Evolutionary conservation across 371 early-diverging fungal species (phyloP).

Genomic region (Mortierella sp.): DNA sequence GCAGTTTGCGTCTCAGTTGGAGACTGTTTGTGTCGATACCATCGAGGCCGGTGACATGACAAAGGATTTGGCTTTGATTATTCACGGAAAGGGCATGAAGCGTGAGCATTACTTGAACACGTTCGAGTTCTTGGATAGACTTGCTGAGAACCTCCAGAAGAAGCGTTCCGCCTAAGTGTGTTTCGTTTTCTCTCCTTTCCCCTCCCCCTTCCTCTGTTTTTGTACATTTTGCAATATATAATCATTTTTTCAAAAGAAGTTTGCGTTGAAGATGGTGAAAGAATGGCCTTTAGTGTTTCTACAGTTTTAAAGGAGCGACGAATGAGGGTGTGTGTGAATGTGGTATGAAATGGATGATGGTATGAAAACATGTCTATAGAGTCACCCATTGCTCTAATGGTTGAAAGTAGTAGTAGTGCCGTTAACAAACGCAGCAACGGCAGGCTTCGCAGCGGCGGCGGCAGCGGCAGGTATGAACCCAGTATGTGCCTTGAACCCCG

Average conservation of each 20-base stretch:
- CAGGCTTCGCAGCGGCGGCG: not conserved
- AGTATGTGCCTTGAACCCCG: constrained; percentile 38
- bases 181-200: not conserved
- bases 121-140: constrained; percentile 80
- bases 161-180: constrained; percentile 54
- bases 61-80: constrained; percentile 93
- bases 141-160: constrained; percentile 75
- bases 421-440: not conserved
- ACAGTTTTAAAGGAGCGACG: not conserved
- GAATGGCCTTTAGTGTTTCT: not conserved
- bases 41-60: constrained; percentile 91
- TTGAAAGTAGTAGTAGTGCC: not conserved
- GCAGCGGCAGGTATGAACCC: constrained; percentile 31
- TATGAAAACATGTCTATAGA: not conserved
- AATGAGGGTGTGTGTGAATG: not conserved
- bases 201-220: not conserved
- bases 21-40: constrained; percentile 87
- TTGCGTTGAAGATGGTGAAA: too few relatives aligned
- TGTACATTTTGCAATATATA: constrained; percentile 4
- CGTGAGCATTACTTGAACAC: constrained; percentile 83
- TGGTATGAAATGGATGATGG: not conserved
- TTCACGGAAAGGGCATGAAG: constrained; percentile 83
- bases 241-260: constrained; percentile 8
- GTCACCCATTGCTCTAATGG: not conserved
- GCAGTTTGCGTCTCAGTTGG: constrained; percentile 79